phyloP scores from a whole-genome alignment of 495 filamentous ascomycete genomes.

The Podospora pseudoanserina region DNA sequence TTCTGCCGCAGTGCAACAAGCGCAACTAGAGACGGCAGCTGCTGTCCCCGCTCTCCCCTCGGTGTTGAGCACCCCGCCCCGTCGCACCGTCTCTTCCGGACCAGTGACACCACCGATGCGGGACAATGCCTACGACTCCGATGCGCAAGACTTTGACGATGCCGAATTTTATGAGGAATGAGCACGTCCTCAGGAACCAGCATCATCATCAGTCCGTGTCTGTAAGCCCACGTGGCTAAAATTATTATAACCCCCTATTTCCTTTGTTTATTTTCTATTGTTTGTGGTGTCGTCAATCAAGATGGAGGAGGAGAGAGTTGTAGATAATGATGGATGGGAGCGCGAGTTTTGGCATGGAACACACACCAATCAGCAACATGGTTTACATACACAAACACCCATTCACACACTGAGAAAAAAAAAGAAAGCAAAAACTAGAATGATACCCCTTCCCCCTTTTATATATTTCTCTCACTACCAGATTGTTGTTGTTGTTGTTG shows the following conservation, averaged over 20 bases:
- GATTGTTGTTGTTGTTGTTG: too few species aligned
- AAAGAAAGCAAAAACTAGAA: slow-evolving; percentile 22
- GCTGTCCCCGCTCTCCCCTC: not conserved
- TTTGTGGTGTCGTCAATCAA: slow-evolving; percentile 18
- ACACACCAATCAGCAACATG: not conserved
- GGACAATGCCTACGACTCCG: slow-evolving; percentile 64
- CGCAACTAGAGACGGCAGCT: not conserved
- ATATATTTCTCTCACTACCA: not conserved
- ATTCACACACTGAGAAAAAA: slow-evolving; percentile 7
- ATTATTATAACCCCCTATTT: slow-evolving; percentile 10
- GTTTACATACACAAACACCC: not conserved
- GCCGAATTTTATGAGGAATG: slow-evolving; percentile 56
- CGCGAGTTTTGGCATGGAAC: not conserved
- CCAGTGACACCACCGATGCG: slow-evolving; percentile 68
- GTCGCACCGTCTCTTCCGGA: slow-evolving; percentile 18
- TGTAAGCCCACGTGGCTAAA: not conserved
- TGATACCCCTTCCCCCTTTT: slow-evolving; percentile 25
- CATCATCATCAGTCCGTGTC: not conserved
- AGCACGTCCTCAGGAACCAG: not conserved
- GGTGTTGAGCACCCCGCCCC: slow-evolving; percentile 2
- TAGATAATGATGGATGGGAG: not conserved
- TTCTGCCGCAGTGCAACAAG: slow-evolving; percentile 9
- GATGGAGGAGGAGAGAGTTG: not conserved
- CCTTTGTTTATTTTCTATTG: slow-evolving; percentile 25
- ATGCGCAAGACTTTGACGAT: slow-evolving; percentile 61